These are phyloP conservation scores for Ceratocystis cacaofunesta DNA, from an alignment of 2,329 filamentous ascomycete species.

Conservation along the genomic window DNA sequence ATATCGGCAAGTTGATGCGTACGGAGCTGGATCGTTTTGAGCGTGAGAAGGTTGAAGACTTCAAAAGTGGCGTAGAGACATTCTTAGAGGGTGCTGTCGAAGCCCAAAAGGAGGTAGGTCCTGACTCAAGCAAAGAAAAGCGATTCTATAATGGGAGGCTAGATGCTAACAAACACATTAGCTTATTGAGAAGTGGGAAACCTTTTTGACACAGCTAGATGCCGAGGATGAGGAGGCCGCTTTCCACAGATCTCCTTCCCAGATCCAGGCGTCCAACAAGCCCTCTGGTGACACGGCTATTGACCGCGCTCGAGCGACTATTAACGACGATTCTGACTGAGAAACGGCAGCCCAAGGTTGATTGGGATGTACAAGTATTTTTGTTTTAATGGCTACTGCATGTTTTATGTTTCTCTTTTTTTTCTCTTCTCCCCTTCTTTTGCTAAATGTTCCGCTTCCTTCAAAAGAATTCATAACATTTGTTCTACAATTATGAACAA, in stretches of 20 bases:
- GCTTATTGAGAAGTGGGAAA: conserved; percentile 88
- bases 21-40: conserved; percentile 87
- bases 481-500: no score
- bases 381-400: conserved; percentile 9
- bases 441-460: not conserved
- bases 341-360: not conserved
- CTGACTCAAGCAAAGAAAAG: not conserved
- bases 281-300: conserved; percentile 42
- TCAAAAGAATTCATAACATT: not conserved
- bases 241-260: conserved; percentile 50
- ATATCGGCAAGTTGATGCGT: conserved; percentile 91
- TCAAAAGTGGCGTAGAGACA: conserved; percentile 95
- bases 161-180: conserved; percentile 20
- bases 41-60: conserved; percentile 94
- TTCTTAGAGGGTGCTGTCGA: conserved; percentile 95
- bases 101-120: conserved; percentile 86
- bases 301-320: conserved; percentile 42
- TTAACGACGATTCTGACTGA: conserved; percentile 47
- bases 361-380: not conserved
- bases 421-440: not conserved
- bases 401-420: not conserved
- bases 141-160: no score
- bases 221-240: conserved; percentile 71
- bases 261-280: conserved; percentile 34
- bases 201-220: conserved; percentile 89